Conservation (phyloP, 192 early-diverging fungal species). For the Coemansia guatemalensis region DNA sequence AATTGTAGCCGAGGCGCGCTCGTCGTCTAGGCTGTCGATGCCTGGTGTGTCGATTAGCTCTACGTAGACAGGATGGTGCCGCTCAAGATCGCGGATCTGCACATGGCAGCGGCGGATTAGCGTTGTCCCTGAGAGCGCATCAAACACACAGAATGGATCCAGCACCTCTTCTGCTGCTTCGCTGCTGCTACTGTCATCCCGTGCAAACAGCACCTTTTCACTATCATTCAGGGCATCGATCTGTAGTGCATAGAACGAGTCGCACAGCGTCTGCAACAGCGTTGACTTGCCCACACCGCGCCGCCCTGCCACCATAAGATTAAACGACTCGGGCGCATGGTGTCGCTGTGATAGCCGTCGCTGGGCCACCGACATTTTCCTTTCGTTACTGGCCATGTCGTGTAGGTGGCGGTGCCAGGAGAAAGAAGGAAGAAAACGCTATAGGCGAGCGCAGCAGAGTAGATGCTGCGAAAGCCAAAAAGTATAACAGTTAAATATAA, state of each 20-base stretch:
- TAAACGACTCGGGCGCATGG: constrained; percentile 38
- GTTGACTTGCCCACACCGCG: constrained; percentile 73
- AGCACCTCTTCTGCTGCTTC: constrained; percentile 26
- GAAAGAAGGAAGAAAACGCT: constrained; percentile 10
- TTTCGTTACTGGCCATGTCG: not conserved
- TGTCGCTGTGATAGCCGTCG: constrained; percentile 28
- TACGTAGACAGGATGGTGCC: constrained; percentile 8
- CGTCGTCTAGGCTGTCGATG: constrained; percentile 27
- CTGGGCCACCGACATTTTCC: constrained; percentile 13
- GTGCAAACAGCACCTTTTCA: constrained; percentile 15
- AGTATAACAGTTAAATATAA: not conserved
- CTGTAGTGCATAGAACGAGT: constrained; percentile 46
- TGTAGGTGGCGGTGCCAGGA: not conserved
- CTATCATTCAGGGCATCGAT: constrained; percentile 32
- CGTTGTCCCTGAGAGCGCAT: constrained; percentile 33
- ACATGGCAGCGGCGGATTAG: constrained; percentile 24
- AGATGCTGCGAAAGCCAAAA: not conserved
- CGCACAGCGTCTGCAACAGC: constrained; percentile 67
- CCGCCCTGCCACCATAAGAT: constrained; percentile 41
- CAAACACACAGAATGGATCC: constrained; percentile 52
- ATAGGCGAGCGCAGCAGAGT: not conserved
- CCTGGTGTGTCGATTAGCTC: constrained; percentile 53
- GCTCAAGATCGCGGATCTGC: constrained; percentile 16
- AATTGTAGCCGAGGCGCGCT: constrained; percentile 11
- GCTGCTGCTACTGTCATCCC: not conserved